phyloP scores from a whole-genome alignment of 345 rosid species.

The Rhodamnia rubescens region DNA sequence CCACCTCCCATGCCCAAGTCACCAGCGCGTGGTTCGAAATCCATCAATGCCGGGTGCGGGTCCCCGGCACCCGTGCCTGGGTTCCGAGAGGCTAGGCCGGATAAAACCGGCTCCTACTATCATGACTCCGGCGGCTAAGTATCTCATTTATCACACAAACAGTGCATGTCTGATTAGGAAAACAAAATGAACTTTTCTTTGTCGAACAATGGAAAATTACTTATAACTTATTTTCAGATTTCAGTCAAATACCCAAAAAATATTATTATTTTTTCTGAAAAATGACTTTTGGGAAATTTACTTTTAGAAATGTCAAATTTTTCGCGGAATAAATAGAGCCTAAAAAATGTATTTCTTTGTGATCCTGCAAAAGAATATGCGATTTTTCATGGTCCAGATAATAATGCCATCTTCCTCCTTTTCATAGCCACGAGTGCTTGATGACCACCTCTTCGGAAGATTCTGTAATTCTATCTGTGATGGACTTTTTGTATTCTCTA shows the following conservation, averaged over 20 bases:
- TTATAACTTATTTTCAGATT: too few species aligned
- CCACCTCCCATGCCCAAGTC: background rate
- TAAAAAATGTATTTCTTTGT: too few species aligned
- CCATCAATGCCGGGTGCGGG: background rate
- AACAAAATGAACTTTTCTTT: background rate
- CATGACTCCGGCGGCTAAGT: too few species aligned
- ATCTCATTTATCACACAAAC: background rate
- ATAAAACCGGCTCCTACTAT: background rate
- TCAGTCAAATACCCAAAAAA: too few species aligned
- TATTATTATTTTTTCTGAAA: too few species aligned
- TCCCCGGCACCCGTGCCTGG: background rate
- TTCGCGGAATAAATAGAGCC: background rate
- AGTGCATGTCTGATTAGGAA: background rate
- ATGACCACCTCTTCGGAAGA: background rate
- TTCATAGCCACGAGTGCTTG: background rate
- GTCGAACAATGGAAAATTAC: background rate
- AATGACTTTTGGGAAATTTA: background rate
- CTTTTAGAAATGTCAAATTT: too few species aligned
- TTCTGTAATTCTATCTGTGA: background rate
- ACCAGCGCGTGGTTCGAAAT: too few species aligned
- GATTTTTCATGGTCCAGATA: background rate
- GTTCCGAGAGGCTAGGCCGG: background rate
- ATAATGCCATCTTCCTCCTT: background rate
- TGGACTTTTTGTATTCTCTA: background rate
- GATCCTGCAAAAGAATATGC: background rate